Percentiles rank a stretch among this genome's conserved stretches.
phyloP scores from a whole-genome alignment of 306 rosid species.

The Cicer arietinum region DNA sequence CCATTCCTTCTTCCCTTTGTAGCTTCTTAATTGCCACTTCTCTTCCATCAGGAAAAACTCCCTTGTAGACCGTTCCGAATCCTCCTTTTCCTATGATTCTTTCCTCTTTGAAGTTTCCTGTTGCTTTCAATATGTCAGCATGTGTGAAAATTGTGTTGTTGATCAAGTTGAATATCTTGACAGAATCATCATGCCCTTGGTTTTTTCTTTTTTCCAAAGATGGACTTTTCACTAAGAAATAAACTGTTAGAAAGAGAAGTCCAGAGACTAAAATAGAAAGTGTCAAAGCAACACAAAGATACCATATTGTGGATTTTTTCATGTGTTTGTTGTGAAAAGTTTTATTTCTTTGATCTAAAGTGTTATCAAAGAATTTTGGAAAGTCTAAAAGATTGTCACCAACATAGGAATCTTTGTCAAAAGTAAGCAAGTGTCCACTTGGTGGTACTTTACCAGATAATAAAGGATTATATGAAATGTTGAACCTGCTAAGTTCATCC shows the following conservation, averaged over 20 bases:
- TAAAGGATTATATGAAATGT: conserved; percentile 77
- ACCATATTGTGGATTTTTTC: conserved; percentile 44
- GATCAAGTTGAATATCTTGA: conserved; percentile 72
- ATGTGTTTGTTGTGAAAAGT: neutral
- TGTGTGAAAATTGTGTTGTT: conserved; percentile 77
- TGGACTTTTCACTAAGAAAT: conserved; percentile 52
- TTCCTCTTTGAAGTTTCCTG: conserved; percentile 70
- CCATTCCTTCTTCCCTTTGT: conserved; percentile 76
- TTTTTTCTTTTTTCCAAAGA: conserved; percentile 44
- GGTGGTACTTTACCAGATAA: conserved; percentile 68
- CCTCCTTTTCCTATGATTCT: conserved; percentile 90
- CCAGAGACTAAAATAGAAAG: conserved; percentile 59
- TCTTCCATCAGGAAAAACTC: conserved; percentile 79
- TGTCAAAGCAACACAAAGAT: conserved; percentile 44
- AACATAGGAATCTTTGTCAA: conserved; percentile 67
- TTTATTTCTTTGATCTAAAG: conserved; percentile 17
- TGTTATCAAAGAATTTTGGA: conserved; percentile 53
- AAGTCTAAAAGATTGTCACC: conserved; percentile 67
- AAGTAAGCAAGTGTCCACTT: conserved; percentile 69
- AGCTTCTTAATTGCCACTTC: conserved; percentile 92
- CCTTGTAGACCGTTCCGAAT: conserved; percentile 80
- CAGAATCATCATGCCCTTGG: conserved; percentile 49
- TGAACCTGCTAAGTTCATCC: conserved; percentile 75
- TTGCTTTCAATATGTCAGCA: conserved; percentile 76
- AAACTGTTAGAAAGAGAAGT: conserved; percentile 53